Conservation (phyloP, 805 yeast species). For the Lachancea meyersii region DNA sequence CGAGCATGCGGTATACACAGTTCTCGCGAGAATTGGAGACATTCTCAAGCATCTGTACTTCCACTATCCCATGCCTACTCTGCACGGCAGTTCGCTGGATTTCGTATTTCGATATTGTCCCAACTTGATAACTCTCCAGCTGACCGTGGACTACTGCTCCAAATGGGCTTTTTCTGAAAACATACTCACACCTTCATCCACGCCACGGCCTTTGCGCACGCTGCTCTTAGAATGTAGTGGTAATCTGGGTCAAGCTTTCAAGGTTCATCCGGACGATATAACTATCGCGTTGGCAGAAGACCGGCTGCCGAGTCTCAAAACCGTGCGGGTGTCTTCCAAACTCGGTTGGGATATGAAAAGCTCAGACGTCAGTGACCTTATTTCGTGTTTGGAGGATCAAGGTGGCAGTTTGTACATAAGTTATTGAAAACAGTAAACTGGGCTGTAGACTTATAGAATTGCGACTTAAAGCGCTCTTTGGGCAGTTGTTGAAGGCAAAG, state of each 20-base stretch:
- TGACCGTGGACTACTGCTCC: slow-evolving; percentile 72
- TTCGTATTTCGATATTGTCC: slow-evolving; percentile 72
- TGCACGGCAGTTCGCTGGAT: slow-evolving; percentile 66
- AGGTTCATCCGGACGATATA: slow-evolving; percentile 82
- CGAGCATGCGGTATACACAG: slow-evolving; percentile 55
- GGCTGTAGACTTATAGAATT: neutral
- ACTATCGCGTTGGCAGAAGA: slow-evolving; percentile 78
- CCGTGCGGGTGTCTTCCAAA: slow-evolving; percentile 62
- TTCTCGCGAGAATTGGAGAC: slow-evolving; percentile 60
- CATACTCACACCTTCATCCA: slow-evolving; percentile 31
- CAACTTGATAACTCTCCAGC: slow-evolving; percentile 50
- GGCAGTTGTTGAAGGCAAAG: too few species aligned
- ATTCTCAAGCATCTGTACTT: slow-evolving; percentile 58
- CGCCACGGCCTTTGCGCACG: slow-evolving; percentile 40
- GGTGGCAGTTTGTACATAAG: slow-evolving; percentile 70
- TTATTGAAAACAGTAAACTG: slow-evolving; percentile 14
- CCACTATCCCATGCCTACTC: slow-evolving; percentile 83
- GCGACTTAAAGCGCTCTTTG: neutral
- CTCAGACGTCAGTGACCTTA: slow-evolving; percentile 57
- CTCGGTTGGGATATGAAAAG: slow-evolving; percentile 79
- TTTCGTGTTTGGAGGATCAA: slow-evolving; percentile 63
- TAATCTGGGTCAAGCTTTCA: slow-evolving; percentile 72
- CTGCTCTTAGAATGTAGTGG: slow-evolving; percentile 81
- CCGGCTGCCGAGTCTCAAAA: slow-evolving; percentile 60
- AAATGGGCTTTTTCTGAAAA: slow-evolving; percentile 47